Conservation (phyloP, 2,329 filamentous ascomycete genomes). For the Hymenoscyphus albidus region DNA sequence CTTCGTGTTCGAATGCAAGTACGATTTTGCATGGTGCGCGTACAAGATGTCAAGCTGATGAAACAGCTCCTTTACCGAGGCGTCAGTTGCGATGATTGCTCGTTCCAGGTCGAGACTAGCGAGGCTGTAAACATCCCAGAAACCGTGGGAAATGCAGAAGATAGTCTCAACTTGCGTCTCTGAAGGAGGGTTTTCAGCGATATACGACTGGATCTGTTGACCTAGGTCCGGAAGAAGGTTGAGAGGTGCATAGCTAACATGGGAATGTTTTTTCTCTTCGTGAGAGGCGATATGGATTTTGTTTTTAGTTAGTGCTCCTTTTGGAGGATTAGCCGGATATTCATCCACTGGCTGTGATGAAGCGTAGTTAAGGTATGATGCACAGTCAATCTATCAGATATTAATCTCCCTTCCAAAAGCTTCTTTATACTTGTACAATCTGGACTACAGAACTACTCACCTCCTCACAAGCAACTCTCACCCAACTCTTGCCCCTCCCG, state of each 20-base stretch:
- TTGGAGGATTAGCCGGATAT: slow-evolving; percentile 23
- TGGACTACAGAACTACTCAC: slow-evolving; percentile 17
- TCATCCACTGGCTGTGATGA: slow-evolving; percentile 25
- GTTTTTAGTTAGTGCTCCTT: slow-evolving; percentile 28
- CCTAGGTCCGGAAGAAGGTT: slow-evolving; percentile 29
- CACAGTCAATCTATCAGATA: slow-evolving; percentile 28
- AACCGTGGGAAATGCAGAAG: slow-evolving; percentile 33
- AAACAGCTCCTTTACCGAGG: slow-evolving; percentile 27
- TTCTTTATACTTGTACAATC: not conserved
- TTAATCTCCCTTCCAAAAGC: not conserved
- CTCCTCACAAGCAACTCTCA: slow-evolving; percentile 31
- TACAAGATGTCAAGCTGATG: slow-evolving; percentile 31
- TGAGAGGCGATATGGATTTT: slow-evolving; percentile 19
- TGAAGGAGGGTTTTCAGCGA: slow-evolving; percentile 22
- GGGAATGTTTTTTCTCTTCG: not conserved
- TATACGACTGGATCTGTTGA: slow-evolving; percentile 29
- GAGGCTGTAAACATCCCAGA: slow-evolving; percentile 35
- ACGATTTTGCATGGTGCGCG: slow-evolving; percentile 16
- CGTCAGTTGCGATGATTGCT: slow-evolving; percentile 20
- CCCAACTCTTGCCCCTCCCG: slow-evolving; percentile 30
- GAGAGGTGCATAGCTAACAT: not conserved
- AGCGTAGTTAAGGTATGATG: slow-evolving; percentile 31
- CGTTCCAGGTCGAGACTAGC: slow-evolving; percentile 22
- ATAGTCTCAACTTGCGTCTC: slow-evolving; percentile 22
- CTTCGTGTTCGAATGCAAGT: not conserved